Conservation (phyloP, 2,329 filamentous ascomycete genomes). For the Alternaria sp. region DNA sequence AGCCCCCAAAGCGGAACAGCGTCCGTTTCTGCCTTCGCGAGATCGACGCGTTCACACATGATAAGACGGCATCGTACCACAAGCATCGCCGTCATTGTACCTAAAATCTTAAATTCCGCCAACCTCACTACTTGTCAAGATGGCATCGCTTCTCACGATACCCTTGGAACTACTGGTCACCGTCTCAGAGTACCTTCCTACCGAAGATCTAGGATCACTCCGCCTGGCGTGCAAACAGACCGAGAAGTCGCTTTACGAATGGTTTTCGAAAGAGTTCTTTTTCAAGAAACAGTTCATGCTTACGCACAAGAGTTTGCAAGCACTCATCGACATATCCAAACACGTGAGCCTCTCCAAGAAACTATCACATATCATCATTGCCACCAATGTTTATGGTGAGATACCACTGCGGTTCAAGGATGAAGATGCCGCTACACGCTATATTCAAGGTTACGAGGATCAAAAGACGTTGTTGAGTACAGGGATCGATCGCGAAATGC, state of each 20-base stretch:
- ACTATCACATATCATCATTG: conserved; percentile 62
- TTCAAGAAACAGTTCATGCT: conserved; percentile 72
- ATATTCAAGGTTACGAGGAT: conserved; percentile 32
- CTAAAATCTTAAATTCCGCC: neutral
- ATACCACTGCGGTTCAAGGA: conserved; percentile 25
- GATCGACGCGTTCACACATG: conserved; percentile 23
- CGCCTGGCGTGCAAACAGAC: conserved; percentile 65
- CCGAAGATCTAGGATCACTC: conserved; percentile 63
- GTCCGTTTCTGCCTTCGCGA: conserved; percentile 27
- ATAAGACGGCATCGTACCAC: conserved; percentile 15
- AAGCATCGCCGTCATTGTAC: neutral
- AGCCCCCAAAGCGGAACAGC: conserved; percentile 18
- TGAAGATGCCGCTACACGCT: conserved; percentile 22
- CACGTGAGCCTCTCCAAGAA: conserved; percentile 49
- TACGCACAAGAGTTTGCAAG: conserved; percentile 64
- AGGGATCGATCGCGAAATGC: conserved; percentile 63
- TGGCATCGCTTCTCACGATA: conserved; percentile 47
- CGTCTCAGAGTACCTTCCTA: conserved; percentile 63
- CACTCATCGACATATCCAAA: conserved; percentile 57
- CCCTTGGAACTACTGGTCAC: conserved; percentile 67
- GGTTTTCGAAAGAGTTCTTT: conserved; percentile 71
- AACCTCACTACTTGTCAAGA: conserved; percentile 6
- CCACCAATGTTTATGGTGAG: conserved; percentile 48
- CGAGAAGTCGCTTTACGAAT: conserved; percentile 63
- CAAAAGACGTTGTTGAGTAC: conserved; percentile 47